phyloP scores from a whole-genome alignment of 768 basidiomycete genomes.

The Rubroboletus satanas region DNA sequence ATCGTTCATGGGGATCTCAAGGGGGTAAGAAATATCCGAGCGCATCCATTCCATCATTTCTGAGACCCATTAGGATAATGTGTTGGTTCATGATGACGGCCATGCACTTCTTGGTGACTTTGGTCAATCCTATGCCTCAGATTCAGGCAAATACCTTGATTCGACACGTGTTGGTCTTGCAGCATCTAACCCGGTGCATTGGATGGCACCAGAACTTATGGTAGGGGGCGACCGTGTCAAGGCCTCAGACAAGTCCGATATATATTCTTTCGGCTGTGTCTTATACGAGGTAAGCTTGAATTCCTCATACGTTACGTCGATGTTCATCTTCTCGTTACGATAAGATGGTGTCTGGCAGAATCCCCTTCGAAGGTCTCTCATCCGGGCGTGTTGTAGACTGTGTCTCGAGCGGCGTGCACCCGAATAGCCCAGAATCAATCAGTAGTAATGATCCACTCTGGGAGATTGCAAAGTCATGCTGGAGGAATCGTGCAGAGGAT shows the following conservation, averaged over 20 bases:
- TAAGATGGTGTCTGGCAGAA: conserved; percentile 18
- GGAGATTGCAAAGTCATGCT: conserved; percentile 6
- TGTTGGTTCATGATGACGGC: conserved; percentile 14
- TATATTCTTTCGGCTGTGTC: conserved; percentile 29
- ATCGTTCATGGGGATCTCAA: conserved; percentile 43
- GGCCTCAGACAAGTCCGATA: conserved; percentile 15
- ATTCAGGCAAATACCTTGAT: conserved; percentile 24
- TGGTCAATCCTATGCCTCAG: conserved; percentile 24
- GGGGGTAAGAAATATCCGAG: conserved; percentile 22
- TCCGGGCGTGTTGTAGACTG: background rate
- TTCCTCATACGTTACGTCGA: background rate
- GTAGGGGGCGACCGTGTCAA: background rate
- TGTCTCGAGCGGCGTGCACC: background rate
- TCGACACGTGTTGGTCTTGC: conserved; percentile 18
- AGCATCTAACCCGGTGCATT: conserved; percentile 6
- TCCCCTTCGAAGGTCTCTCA: conserved; percentile 7
- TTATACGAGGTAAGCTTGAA: conserved; percentile 27
- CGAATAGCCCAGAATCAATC: conserved; percentile 6
- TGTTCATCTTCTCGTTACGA: background rate
- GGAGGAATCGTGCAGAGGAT: background rate
- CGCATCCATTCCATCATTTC: background rate
- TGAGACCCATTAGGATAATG: conserved; percentile 21
- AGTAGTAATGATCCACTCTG: conserved; percentile 12
- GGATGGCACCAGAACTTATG: conserved; percentile 30
- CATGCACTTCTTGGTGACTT: conserved; percentile 26